Conservation (phyloP, 305 asterid species). For the Caryopteris hybrid region DNA sequence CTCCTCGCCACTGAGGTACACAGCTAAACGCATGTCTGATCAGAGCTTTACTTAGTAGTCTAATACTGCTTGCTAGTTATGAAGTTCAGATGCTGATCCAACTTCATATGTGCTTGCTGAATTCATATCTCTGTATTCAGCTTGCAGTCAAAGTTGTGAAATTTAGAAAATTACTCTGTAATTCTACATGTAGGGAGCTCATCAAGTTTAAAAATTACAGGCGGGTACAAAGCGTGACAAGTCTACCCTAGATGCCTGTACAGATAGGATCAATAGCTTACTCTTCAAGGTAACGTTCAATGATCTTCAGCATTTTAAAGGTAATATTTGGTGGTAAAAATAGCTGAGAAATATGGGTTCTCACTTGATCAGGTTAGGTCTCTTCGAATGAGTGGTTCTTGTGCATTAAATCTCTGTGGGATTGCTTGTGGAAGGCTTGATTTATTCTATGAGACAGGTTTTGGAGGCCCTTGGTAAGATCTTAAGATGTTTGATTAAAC, state of each 20-base stretch:
- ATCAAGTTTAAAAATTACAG: slow-evolving; percentile 34
- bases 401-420: slow-evolving; percentile 92
- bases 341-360: slow-evolving; percentile 16
- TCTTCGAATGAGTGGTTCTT: slow-evolving; percentile 86
- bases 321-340: neutral
- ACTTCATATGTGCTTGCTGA: slow-evolving; percentile 5
- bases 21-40: neutral
- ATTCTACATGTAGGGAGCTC: slow-evolving; percentile 11
- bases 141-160: neutral
- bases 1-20: slow-evolving; percentile 77
- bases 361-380: slow-evolving; percentile 66
- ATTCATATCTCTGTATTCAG: slow-evolving; percentile 2
- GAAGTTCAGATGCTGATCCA: neutral
- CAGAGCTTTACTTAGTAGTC: neutral
- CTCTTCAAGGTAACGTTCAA: slow-evolving; percentile 62
- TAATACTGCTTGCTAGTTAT: neutral
- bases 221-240: slow-evolving; percentile 78
- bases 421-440: slow-evolving; percentile 93
- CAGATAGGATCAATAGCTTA: slow-evolving; percentile 70
- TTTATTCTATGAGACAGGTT: slow-evolving; percentile 74
- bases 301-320: neutral
- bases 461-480: slow-evolving; percentile 88
- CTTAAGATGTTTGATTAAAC: neutral
- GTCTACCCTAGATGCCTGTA: slow-evolving; percentile 56
- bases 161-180: neutral